These are phyloP conservation scores for Cercospora canescens DNA, from an alignment of 2,329 filamentous ascomycete species.

Conservation along the genomic window DNA sequence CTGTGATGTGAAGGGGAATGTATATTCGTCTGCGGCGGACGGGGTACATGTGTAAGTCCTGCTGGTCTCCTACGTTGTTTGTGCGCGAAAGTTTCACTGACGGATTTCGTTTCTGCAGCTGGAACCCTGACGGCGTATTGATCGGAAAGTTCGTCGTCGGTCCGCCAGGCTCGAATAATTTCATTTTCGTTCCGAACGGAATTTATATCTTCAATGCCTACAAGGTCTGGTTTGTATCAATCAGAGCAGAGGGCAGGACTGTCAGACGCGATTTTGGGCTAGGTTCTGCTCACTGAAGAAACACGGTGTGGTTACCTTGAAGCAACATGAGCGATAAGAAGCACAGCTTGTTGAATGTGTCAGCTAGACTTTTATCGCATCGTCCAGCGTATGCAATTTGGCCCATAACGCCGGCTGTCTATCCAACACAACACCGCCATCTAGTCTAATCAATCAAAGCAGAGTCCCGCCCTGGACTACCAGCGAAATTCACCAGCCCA, in stretches of 20 bases:
- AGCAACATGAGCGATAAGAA: too few species aligned
- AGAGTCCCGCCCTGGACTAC: neutral
- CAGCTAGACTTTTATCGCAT: too few species aligned
- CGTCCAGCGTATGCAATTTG: too few species aligned
- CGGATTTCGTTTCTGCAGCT: slow-evolving; percentile 32
- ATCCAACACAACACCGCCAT: too few species aligned
- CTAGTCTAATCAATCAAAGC: neutral
- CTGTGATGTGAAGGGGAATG: slow-evolving; percentile 54
- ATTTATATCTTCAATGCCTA: slow-evolving; percentile 37
- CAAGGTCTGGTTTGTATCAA: slow-evolving; percentile 35
- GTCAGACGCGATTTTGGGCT: slow-evolving; percentile 32
- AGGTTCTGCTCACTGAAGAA: neutral
- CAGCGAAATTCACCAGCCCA: neutral
- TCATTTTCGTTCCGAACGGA: slow-evolving; percentile 36
- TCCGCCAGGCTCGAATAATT: slow-evolving; percentile 41
- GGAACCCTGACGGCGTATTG: slow-evolving; percentile 50
- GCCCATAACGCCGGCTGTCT: too few species aligned
- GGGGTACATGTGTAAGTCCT: slow-evolving; percentile 50
- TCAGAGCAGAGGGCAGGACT: slow-evolving; percentile 35
- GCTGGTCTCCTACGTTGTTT: neutral
- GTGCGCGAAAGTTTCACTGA: neutral
- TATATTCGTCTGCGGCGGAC: slow-evolving; percentile 55
- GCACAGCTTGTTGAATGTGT: too few species aligned
- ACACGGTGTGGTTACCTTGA: too few species aligned
- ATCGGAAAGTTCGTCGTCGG: slow-evolving; percentile 56